Evolutionary conservation across 257 asterid species (phyloP).

Genomic region (Solanum clarkiae): DNA sequence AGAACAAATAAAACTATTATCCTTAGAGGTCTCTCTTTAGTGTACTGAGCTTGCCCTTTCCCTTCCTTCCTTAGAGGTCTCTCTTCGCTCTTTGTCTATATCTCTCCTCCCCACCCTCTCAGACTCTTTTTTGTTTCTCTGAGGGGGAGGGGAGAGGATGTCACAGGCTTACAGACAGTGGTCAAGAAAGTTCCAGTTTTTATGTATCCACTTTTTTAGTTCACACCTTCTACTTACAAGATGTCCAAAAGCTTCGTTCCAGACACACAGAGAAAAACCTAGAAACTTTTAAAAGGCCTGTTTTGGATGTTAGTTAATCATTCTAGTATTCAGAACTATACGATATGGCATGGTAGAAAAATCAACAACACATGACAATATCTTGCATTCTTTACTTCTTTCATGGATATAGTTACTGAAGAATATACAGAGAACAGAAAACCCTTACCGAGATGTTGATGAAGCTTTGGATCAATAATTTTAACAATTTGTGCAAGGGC

Average conservation of each 20-base stretch:
- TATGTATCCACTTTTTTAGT: background rate
- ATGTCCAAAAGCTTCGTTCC: background rate
- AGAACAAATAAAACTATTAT: background rate
- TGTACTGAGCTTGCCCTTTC: too few species aligned
- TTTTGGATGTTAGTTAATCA: background rate
- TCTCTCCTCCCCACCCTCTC: background rate
- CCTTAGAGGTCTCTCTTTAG: background rate
- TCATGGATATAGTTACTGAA: background rate
- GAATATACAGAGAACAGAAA: constrained; percentile 3
- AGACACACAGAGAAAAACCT: background rate
- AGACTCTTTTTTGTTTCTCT: background rate
- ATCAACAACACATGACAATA: background rate
- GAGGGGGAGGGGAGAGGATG: background rate
- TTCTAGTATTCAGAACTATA: background rate
- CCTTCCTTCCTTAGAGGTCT: background rate
- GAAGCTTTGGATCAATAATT: constrained; percentile 85
- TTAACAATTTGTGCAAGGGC: constrained; percentile 71
- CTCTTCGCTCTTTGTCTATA: background rate
- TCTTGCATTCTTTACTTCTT: background rate
- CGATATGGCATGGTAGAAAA: background rate
- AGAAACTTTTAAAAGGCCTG: background rate
- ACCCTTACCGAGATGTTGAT: constrained; percentile 73
- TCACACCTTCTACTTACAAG: background rate
- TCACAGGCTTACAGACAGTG: background rate
- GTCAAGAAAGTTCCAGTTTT: background rate